A percentile compares a stretch with the other conserved stretches of the same genome.
These are phyloP conservation scores for Amanita phalloides DNA, from an alignment of 768 basidiomycete species.

Conservation along the genomic window DNA sequence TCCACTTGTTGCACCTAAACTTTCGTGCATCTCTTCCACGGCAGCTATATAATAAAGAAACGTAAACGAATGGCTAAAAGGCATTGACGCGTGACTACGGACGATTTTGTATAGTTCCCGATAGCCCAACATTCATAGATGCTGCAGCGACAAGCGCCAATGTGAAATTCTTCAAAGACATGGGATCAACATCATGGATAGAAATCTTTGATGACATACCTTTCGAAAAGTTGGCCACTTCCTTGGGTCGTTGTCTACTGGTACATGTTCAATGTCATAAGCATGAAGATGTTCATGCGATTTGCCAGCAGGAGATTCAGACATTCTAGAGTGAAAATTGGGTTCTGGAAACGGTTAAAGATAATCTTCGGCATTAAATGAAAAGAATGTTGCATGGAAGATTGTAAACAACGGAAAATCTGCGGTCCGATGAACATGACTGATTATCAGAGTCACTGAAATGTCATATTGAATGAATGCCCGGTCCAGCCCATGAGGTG, in stretches of 20 bases:
- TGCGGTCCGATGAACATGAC: no score
- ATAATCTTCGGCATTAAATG: no score
- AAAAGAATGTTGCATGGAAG: no score
- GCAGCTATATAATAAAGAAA: constrained; percentile 32
- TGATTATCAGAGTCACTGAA: no score
- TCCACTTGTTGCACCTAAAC: constrained; percentile 47
- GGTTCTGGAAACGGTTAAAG: background rate
- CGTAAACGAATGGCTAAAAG: background rate
- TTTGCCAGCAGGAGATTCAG: background rate
- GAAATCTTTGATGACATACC: constrained; percentile 19
- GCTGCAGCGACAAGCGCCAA: constrained; percentile 39
- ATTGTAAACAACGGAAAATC: no score
- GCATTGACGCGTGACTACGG: constrained; percentile 11
- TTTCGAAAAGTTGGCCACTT: constrained; percentile 47
- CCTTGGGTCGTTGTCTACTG: constrained; percentile 52
- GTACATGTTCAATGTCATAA: constrained; percentile 39
- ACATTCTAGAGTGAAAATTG: background rate
- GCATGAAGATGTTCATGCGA: constrained; percentile 3
- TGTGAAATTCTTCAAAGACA: constrained; percentile 24
- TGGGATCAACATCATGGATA: background rate
- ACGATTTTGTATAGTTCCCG: constrained; percentile 58
- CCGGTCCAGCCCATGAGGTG: no score
- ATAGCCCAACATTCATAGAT: constrained; percentile 47
- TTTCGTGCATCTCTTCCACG: constrained; percentile 44
- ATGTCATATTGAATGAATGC: no score